Conservation (phyloP, 2,329 filamentous ascomycete species). For the Thermomyces lanuginosus region DNA sequence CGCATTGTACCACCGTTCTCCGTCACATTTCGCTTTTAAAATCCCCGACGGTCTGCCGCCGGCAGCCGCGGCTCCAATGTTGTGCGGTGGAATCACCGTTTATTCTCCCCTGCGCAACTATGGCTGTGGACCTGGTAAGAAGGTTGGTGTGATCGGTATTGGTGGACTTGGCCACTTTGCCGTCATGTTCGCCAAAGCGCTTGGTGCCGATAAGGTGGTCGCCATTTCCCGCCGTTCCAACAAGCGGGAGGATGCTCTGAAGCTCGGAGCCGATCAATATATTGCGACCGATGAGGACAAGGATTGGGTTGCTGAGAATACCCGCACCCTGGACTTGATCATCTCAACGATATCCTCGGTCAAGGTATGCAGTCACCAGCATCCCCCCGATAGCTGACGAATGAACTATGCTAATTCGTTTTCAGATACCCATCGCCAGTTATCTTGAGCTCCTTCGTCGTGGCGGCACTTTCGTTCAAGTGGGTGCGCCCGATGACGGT, state of each 20-base stretch:
- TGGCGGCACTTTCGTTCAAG: constrained; percentile 46
- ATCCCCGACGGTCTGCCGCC: constrained; percentile 37
- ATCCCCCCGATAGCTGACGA: no score
- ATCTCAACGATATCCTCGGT: constrained; percentile 40
- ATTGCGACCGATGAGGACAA: constrained; percentile 41
- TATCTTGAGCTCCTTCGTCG: constrained; percentile 45
- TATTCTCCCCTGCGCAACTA: constrained; percentile 54
- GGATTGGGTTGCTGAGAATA: constrained; percentile 36
- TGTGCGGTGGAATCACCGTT: constrained; percentile 63
- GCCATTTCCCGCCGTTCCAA: constrained; percentile 37
- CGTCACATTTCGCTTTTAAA: constrained; percentile 42
- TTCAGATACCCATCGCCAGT: constrained; percentile 42
- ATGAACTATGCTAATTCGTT: constrained; percentile 15
- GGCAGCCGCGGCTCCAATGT: constrained; percentile 48
- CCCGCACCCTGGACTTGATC: constrained; percentile 38
- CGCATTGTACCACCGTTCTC: constrained; percentile 38
- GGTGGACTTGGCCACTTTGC: constrained; percentile 39
- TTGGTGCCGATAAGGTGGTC: constrained; percentile 49
- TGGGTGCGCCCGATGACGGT: constrained; percentile 48
- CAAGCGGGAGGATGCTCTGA: constrained; percentile 37
- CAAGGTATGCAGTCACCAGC: constrained; percentile 20
- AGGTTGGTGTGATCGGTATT: constrained; percentile 55
- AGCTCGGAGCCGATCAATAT: constrained; percentile 40
- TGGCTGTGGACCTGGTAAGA: constrained; percentile 53
- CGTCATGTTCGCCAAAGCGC: constrained; percentile 42